Base-by-base conservation (phyloP, 2,329 filamentous ascomycete species). In the Tympanopsis confertula region DNA sequence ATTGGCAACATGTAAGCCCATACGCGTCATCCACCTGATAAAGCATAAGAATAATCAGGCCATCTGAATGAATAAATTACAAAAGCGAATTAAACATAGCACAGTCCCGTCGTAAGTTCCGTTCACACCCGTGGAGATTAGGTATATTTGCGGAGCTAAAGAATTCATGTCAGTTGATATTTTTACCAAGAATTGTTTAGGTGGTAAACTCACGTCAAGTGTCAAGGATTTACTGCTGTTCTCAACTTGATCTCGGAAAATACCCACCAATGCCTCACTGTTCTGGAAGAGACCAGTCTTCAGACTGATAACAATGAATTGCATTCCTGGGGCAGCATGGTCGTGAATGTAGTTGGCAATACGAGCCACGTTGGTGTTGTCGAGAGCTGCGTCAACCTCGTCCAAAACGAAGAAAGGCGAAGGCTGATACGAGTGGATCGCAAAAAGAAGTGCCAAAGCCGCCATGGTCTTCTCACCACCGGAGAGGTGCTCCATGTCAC, bases 381-480 rank as follows among this genome's bases (percentile, higher is more conserved):
- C 91, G n/a, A 98, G 73, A 29, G 91, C 93, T 7, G 91, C 93
- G 55, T 98, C 91, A 13, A 98, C 89, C 62, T 98, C 91, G 55
- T 98, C 91, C 5, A 98, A 76, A 22, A 98, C 91, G 57, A 98
- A 98, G 67, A 98, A 98, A 0, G 93, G 91, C 42, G 78, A 86
- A 0, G 91, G 89, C 55, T 95, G 88, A 65, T 89, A 98, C 42
- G 82, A 88, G 65, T 98, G 91, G 40, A 98, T 88, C 17, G 91
- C 91, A 56, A 98, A 98, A 4, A 98, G 72, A 29, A 98, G 70
- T n/a, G 91, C 91, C 28, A 98, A 68, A 13, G 91, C 91, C 2
- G 91, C 91, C 81, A 98, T 98, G 0, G 91, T 98, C 69, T 98
- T 98, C 63, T 98, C 91, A 39, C 91, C 91, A 50, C 91, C 91